Percentiles rank a stretch among this genome's conserved stretches.
Evolutionary conservation across 2,329 filamentous ascomycete species (phyloP).

Genomic region (Pyrenophora graminea): DNA sequence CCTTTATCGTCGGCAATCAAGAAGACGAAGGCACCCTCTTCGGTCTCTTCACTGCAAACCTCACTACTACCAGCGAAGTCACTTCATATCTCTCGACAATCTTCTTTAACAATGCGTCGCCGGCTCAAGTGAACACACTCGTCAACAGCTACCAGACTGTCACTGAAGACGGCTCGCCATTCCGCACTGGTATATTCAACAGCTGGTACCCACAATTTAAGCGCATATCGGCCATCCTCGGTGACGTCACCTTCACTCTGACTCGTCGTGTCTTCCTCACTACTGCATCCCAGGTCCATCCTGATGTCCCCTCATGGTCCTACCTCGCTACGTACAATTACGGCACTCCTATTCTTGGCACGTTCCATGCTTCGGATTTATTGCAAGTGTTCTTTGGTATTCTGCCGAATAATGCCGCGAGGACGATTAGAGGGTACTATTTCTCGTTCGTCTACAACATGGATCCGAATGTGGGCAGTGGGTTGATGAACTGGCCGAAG

Average conservation of each 20-base stretch:
- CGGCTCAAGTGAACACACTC: slow-evolving; percentile 57
- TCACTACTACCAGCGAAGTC: slow-evolving; percentile 64
- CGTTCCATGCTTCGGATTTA: slow-evolving; percentile 73
- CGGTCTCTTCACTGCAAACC: slow-evolving; percentile 68
- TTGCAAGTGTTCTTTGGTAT: slow-evolving; percentile 71
- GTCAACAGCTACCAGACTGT: slow-evolving; percentile 66
- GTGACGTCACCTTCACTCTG: slow-evolving; percentile 76
- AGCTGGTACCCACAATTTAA: slow-evolving; percentile 78
- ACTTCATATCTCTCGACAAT: slow-evolving; percentile 64
- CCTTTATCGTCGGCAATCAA: slow-evolving; percentile 72
- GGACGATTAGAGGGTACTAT: slow-evolving; percentile 69
- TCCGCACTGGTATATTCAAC: slow-evolving; percentile 70
- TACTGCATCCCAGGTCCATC: slow-evolving; percentile 52
- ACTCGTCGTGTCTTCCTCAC: slow-evolving; percentile 68
- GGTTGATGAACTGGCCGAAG: slow-evolving; percentile 57
- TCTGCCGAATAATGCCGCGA: slow-evolving; percentile 64
- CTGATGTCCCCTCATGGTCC: slow-evolving; percentile 69
- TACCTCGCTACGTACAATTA: slow-evolving; percentile 75
- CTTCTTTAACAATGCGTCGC: slow-evolving; percentile 64
- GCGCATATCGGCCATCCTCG: slow-evolving; percentile 73
- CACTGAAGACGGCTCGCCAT: slow-evolving; percentile 67
- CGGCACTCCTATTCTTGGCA: slow-evolving; percentile 72
- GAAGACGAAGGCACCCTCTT: slow-evolving; percentile 83
- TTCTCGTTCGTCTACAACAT: slow-evolving; percentile 71
- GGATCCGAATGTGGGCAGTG: slow-evolving; percentile 66